These are phyloP conservation scores for Drechslerella coelobrocha DNA, from an alignment of 2,329 filamentous ascomycete genomes.

Conservation along the genomic window DNA sequence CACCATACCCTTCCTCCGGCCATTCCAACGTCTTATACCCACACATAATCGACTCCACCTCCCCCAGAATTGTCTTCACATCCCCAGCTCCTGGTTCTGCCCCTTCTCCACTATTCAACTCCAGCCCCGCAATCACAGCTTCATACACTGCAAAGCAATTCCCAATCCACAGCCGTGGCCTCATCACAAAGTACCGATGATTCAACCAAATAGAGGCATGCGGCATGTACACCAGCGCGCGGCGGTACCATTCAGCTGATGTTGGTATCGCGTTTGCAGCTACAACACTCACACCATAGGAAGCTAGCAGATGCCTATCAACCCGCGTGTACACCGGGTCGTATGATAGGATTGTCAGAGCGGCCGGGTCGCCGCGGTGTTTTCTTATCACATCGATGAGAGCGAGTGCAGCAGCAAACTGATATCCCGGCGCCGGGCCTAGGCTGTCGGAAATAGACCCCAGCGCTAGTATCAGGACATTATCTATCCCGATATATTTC, in stretches of 20 bases:
- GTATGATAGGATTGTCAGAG: constrained; percentile 21
- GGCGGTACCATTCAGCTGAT: constrained; percentile 21
- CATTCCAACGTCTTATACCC: constrained; percentile 29
- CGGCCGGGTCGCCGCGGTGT: neutral
- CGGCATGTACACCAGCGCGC: constrained; percentile 41
- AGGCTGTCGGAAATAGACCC: constrained; percentile 37
- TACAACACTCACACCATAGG: constrained; percentile 6
- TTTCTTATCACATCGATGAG: constrained; percentile 28
- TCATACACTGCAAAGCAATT: constrained; percentile 41
- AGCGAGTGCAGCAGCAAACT: constrained; percentile 29
- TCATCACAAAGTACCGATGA: constrained; percentile 32
- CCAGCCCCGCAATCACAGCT: neutral
- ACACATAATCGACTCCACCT: constrained; percentile 15
- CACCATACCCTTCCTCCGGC: constrained; percentile 43
- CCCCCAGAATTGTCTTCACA: constrained; percentile 7
- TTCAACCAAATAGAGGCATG: constrained; percentile 47
- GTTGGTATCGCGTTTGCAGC: constrained; percentile 2
- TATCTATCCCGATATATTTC: neutral
- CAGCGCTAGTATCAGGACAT: constrained; percentile 36
- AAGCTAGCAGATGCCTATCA: constrained; percentile 11
- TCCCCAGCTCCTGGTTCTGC: neutral
- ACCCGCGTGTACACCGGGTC: constrained; percentile 34
- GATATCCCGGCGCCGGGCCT: constrained; percentile 22
- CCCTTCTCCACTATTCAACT: neutral
- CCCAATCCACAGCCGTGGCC: constrained; percentile 41